Conservation (phyloP, 2,329 filamentous ascomycete species). For the Hymenoscyphus fructigenus region DNA sequence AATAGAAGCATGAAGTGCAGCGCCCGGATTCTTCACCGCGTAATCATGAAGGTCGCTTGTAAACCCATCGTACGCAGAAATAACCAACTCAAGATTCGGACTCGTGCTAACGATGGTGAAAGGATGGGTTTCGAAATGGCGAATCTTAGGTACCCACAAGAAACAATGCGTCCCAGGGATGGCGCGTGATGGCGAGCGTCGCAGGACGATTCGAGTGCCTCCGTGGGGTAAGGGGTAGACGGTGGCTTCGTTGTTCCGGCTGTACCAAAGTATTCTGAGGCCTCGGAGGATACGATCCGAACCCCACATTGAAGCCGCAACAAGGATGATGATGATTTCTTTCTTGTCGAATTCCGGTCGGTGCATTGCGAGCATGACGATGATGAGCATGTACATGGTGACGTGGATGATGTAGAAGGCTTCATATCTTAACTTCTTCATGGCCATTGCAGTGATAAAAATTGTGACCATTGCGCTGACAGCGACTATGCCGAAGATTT, state of each 20-base stretch:
- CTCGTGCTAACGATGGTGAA: constrained; percentile 55
- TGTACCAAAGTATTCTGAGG: constrained; percentile 44
- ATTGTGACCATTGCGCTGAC: constrained; percentile 47
- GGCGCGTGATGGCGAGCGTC: constrained; percentile 45
- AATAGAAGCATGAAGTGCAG: constrained; percentile 49
- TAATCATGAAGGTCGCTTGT: constrained; percentile 54
- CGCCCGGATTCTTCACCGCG: constrained; percentile 50
- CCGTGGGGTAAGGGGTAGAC: constrained; percentile 54
- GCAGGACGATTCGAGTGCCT: constrained; percentile 55
- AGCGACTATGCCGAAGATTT: constrained; percentile 45
- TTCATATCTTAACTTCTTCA: constrained; percentile 50
- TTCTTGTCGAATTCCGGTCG: constrained; percentile 46
- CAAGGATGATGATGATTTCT: constrained; percentile 43
- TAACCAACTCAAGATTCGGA: constrained; percentile 50
- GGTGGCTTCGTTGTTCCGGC: constrained; percentile 51
- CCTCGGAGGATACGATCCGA: constrained; percentile 51
- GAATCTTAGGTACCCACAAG: constrained; percentile 60
- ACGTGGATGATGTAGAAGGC: constrained; percentile 56
- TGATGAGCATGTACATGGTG: constrained; percentile 46
- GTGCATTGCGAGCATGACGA: constrained; percentile 52
- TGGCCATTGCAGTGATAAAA: constrained; percentile 44
- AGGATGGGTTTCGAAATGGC: constrained; percentile 58
- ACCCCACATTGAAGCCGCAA: constrained; percentile 49
- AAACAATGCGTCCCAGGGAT: constrained; percentile 61
- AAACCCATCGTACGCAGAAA: constrained; percentile 59